Evolutionary conservation across 768 basidiomycete species (phyloP).

Genomic region (Boletus vinaceobasis): DNA sequence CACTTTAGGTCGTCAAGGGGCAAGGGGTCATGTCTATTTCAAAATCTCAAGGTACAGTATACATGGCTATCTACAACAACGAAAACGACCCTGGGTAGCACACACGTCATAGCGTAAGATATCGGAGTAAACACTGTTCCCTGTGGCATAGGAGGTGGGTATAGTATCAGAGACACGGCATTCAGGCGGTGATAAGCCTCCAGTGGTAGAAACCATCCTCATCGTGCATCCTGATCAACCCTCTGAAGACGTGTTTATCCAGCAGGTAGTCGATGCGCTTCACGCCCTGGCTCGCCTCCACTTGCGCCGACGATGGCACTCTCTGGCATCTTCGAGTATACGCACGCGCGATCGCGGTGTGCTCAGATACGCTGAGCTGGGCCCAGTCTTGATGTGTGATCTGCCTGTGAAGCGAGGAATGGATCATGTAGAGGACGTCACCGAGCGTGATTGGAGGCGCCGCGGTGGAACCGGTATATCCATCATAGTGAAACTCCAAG

Average conservation of each 20-base stretch:
- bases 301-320: constrained; percentile 27
- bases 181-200: constrained; percentile 24
- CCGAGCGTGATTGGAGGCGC: constrained; percentile 49
- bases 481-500: constrained; percentile 39
- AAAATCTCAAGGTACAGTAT: background rate
- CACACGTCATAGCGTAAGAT: constrained; percentile 1
- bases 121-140: background rate
- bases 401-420: constrained; percentile 43
- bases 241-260: constrained; percentile 35
- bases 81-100: background rate
- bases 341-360: constrained; percentile 33
- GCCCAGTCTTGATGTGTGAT: constrained; percentile 38
- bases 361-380: constrained; percentile 22
- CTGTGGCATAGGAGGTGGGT: background rate
- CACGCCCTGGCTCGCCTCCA: constrained; percentile 37
- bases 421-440: constrained; percentile 55
- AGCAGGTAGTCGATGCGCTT: constrained; percentile 38
- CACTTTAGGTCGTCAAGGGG: too few species aligned
- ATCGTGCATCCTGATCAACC: constrained; percentile 31
- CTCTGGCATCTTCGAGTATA: constrained; percentile 36
- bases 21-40: background rate
- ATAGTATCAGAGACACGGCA: background rate
- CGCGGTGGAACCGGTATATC: constrained; percentile 17
- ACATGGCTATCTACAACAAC: background rate
- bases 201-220: constrained; percentile 31